These are phyloP conservation scores for Phaeomoniella chlamydospora DNA, from an alignment of 2,329 filamentous ascomycete species.

Conservation along the genomic window DNA sequence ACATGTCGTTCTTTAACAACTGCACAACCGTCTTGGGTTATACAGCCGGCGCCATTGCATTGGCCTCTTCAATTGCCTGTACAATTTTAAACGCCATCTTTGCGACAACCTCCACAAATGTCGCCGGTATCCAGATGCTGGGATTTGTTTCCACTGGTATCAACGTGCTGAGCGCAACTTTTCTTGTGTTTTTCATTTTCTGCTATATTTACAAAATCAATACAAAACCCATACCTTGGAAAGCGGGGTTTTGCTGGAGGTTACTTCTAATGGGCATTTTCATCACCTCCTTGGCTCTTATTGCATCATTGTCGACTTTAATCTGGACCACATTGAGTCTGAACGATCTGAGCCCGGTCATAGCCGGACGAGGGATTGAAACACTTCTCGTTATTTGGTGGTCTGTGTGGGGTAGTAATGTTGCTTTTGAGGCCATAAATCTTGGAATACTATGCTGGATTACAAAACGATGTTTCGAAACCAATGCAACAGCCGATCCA, in stretches of 20 bases:
- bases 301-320: slow-evolving; percentile 7
- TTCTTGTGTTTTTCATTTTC: neutral
- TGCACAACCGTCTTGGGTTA: neutral
- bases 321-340: slow-evolving; percentile 8
- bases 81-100: slow-evolving; percentile 9
- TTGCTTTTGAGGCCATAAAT: slow-evolving; percentile 5
- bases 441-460: slow-evolving; percentile 7
- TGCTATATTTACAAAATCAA: neutral
- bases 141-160: slow-evolving; percentile 9
- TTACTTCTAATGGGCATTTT: slow-evolving; percentile 4
- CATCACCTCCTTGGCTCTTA: slow-evolving; percentile 4
- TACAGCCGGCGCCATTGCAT: slow-evolving; percentile 6
- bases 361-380: slow-evolving; percentile 3
- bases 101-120: slow-evolving; percentile 1
- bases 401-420: slow-evolving; percentile 7
- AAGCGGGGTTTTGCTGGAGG: slow-evolving; percentile 4
- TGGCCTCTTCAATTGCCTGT: slow-evolving; percentile 7
- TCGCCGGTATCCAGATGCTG: slow-evolving; percentile 7
- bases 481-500: slow-evolving; percentile 5
- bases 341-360: slow-evolving; percentile 5
- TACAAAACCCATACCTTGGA: neutral
- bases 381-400: slow-evolving; percentile 9
- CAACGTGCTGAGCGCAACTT: slow-evolving; percentile 3
- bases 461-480: slow-evolving; percentile 7
- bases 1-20: neutral